Percentiles rank a stretch among this genome's conserved stretches.
Conservation (phyloP, 257 asterid genomes). For the Capsicum baccatum region DNA sequence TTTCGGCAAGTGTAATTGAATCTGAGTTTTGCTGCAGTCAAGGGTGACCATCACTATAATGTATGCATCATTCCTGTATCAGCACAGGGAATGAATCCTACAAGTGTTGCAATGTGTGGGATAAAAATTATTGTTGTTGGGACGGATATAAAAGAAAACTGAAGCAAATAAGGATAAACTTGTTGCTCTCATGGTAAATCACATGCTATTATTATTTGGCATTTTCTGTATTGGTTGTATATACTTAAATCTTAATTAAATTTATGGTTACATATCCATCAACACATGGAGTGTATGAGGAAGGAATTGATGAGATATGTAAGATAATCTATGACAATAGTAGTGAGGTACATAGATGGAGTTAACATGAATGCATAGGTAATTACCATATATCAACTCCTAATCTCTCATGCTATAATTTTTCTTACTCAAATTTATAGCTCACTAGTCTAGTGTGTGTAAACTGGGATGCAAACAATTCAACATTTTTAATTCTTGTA, state of each 20-base stretch:
- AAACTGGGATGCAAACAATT: too few species aligned
- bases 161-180: slow-evolving; percentile 76
- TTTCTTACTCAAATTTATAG: too few species aligned
- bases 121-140: slow-evolving; percentile 98
- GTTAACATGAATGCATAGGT: slow-evolving; percentile 99
- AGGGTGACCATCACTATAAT: slow-evolving; percentile 96
- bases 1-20: slow-evolving; percentile 12
- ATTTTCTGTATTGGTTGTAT: slow-evolving; percentile 21
- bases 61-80: slow-evolving; percentile 98
- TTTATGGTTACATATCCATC: slow-evolving; percentile 61
- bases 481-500: too few species aligned
- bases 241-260: background rate
- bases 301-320: slow-evolving; percentile 97
- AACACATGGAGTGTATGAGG: slow-evolving; percentile 98
- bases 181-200: slow-evolving; percentile 88
- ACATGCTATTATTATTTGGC: background rate
- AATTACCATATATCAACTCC: slow-evolving; percentile 17
- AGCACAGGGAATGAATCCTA: slow-evolving; percentile 99
- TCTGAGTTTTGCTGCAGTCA: slow-evolving; percentile 55
- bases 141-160: slow-evolving; percentile 96
- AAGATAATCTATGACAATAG: slow-evolving; percentile 93
- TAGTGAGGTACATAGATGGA: slow-evolving; percentile 99
- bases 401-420: background rate
- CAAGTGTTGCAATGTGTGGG: slow-evolving; percentile 99
- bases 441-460: too few species aligned